Base-by-base conservation (phyloP, 495 filamentous ascomycete genomes). In the Hyphodiscus hymeniophilus region DNA sequence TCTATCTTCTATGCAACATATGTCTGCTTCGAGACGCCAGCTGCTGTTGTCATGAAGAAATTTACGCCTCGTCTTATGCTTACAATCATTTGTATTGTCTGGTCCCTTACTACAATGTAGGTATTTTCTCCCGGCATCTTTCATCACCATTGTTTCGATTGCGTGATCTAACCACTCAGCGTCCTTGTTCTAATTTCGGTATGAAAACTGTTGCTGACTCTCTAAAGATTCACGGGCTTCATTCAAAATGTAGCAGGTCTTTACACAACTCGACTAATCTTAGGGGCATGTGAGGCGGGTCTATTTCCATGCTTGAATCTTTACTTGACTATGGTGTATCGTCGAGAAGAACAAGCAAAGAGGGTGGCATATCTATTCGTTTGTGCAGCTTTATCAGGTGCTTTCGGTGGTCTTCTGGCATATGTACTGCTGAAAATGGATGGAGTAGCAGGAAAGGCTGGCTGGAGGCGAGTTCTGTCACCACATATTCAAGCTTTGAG, bases 271-370 rank as follows among this genome's bases (percentile, higher is more conserved):
- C 69, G 81, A 12, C 56, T 86, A 6, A 68, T 87, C 36, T 66
- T 86, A 0, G 82, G 82, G 3, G 68, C 65, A 1, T 73, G 77
- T 30, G 82, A 85, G 60, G 81, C 80, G 0, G 80, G 80, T 3
- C 70, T 90, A 7, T 87, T 90, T 55, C 87, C 87, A 0, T 79
- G 80, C 1, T 63, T 84, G 18, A 73, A 76, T 42, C 67, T 80
- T n/a, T 85, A 85, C 51, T 67, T 89, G 15, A 86, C 80, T 1
- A 73, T 87, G 42, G 87, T 88, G 64, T 89, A 89, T 59, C 80
- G 75, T 38, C 82, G 84, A 51, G 71, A 73, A 7, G 84, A 89
- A 55, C 74, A 88, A 17, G 85, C 84, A 7, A 67, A 88, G 26
- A 76, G 87, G 21, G 80, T 87, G 3, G 79, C 81, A 0, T 87